Conservation (phyloP, 2,329 filamentous ascomycete genomes). For the Myriosclerotinia scirpicola region DNA sequence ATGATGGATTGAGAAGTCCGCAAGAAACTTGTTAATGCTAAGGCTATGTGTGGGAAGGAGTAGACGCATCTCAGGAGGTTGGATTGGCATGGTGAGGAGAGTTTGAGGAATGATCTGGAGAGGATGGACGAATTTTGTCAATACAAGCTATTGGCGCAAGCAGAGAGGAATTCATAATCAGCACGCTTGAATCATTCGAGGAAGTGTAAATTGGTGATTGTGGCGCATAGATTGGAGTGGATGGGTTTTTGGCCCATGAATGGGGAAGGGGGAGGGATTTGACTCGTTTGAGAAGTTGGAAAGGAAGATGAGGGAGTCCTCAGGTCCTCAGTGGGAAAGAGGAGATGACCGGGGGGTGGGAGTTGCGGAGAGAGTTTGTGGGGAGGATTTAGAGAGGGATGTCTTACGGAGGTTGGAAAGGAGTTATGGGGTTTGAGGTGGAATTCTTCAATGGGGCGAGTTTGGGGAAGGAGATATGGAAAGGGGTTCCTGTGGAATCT, state of each 20-base stretch:
- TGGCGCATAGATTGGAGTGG: slow-evolving; percentile 21
- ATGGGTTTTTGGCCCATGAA: slow-evolving; percentile 18
- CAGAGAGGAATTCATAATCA: slow-evolving; percentile 12
- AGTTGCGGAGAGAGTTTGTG: slow-evolving; percentile 30
- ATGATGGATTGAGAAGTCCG: slow-evolving; percentile 39
- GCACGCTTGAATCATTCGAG: slow-evolving; percentile 15
- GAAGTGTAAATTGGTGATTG: slow-evolving; percentile 19
- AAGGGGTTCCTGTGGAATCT: slow-evolving; percentile 14
- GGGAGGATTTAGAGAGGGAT: slow-evolving; percentile 44
- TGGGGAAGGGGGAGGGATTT: slow-evolving; percentile 42
- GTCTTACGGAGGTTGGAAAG: slow-evolving; percentile 50
- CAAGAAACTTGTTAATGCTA: slow-evolving; percentile 25
- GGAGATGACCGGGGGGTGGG: slow-evolving; percentile 46
- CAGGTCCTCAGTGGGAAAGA: background rate
- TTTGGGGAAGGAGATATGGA: slow-evolving; percentile 11
- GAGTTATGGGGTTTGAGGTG: slow-evolving; percentile 24
- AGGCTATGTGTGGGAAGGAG: slow-evolving; percentile 33
- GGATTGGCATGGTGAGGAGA: slow-evolving; percentile 20
- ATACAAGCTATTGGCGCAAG: slow-evolving; percentile 21
- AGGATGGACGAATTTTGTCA: slow-evolving; percentile 21
- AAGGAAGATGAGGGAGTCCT: slow-evolving; percentile 44
- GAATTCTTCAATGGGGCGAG: slow-evolving; percentile 16
- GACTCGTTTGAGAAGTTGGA: slow-evolving; percentile 44
- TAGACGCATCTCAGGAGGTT: slow-evolving; percentile 49
- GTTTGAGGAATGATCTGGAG: slow-evolving; percentile 20